Evolutionary conservation across 192 early-diverging fungal genomes (phyloP), one percentile per base, ranked within the genome.

Genomic region (Entomortierella beljakovae): DNA sequence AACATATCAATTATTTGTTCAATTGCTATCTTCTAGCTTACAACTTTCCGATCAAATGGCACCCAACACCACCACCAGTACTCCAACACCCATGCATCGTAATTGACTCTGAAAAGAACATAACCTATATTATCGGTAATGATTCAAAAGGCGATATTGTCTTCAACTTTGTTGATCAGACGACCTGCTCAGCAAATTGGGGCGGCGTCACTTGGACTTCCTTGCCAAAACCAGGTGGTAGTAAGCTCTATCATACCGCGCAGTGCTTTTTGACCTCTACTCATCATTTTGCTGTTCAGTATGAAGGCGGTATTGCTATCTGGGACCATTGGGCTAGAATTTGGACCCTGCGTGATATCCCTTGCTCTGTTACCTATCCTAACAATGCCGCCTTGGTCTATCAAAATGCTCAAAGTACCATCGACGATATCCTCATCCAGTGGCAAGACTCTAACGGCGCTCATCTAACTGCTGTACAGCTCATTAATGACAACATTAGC

Each of bases 111-210:
- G 61, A 38, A 37, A 69, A 70, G 18, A 79, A 79, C 62, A 69
- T 79, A 57, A 79, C 75, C 57, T 79, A 79, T 57, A 79, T 79
- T 66, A 64, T 79, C 61, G 75, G 75, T 48, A 64, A 79, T 37
- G 75, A 79, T 57, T 70, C 75, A 22, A 48, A 28, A 49, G 68
- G 68, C 22, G 1, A 28, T 18, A 25, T 79, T 25, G 75, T 79
- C 50, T 79, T 79, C 62, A 61, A 70, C 67, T 69, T 70, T 50
- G 55, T 79, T 18, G 35, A 79, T 55, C 75, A 79, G 57, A 64
- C 67, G 26, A 70, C 56, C 35, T 79, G 75, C 50, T 46, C 60
- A 16, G n/a, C 75, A 57, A 70, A 79, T 62, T 79, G 75, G 75
- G 3, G 48, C 22, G 46, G 35, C 32, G 29, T 50, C 40, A 64